These are phyloP conservation scores for Acer negundo DNA, from an alignment of 345 rosid species.

Conservation along the genomic window DNA sequence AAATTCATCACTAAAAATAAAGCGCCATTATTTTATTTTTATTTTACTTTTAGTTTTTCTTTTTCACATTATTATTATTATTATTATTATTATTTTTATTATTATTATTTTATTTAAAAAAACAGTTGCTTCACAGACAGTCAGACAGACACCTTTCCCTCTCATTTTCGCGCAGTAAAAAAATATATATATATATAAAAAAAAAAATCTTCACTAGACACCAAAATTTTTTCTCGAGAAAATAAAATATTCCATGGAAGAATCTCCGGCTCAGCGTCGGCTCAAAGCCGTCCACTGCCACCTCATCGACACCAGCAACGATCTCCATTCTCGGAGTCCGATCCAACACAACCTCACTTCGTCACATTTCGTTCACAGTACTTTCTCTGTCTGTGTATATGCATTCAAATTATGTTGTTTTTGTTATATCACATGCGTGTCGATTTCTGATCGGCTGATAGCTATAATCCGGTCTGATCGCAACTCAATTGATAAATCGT, in stretches of 20 bases:
- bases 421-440: conserved; percentile 3
- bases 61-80: background rate
- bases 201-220: background rate
- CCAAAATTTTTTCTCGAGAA: conserved; percentile 11
- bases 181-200: too few species aligned
- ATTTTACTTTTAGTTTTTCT: background rate
- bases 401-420: background rate
- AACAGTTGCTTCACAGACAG: background rate
- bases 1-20: background rate
- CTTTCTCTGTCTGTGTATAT: background rate
- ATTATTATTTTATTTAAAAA: background rate
- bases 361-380: conserved; percentile 46
- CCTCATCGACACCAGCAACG: conserved; percentile 36
- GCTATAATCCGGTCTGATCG: background rate
- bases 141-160: background rate
- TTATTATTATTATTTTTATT: too few species aligned
- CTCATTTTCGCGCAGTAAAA: background rate
- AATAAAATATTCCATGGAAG: background rate
- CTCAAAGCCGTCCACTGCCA: conserved; percentile 61
- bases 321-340: conserved; percentile 26
- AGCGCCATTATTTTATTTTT: background rate
- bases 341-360: conserved; percentile 43
- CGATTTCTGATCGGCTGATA: background rate
- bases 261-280: conserved; percentile 62
- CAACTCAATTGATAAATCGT: background rate